A percentile compares a stretch with the other conserved stretches of the same genome.
Conservation (phyloP, 2,329 filamentous ascomycete genomes). For the Amphichorda felina region DNA sequence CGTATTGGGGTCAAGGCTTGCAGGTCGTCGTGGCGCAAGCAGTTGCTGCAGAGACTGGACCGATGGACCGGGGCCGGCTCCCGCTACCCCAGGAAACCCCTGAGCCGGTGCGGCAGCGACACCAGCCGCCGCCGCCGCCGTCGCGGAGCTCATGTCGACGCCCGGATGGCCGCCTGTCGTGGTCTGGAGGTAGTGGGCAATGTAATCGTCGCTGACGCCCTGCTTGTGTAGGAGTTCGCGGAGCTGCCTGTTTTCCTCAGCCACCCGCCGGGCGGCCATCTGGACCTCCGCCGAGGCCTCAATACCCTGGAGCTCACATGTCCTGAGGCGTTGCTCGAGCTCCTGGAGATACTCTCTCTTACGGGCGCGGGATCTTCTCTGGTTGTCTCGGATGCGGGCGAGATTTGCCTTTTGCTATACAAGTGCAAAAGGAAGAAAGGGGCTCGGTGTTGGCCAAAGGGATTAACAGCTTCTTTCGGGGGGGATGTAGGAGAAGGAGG, state of each 20-base stretch:
- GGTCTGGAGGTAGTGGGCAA: constrained; percentile 28
- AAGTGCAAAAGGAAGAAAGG: constrained; percentile 1
- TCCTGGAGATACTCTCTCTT: constrained; percentile 63
- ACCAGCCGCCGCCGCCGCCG: neutral
- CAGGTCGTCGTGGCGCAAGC: constrained; percentile 21
- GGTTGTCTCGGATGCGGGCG: constrained; percentile 61
- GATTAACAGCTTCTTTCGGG: neutral
- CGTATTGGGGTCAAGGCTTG: constrained; percentile 13
- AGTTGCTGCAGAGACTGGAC: constrained; percentile 23
- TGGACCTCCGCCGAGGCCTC: constrained; percentile 64
- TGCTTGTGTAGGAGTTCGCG: constrained; percentile 43
- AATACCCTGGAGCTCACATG: constrained; percentile 53
- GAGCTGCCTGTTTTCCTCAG: constrained; percentile 57
- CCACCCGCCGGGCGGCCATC: constrained; percentile 53
- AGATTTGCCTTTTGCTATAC: constrained; percentile 25
- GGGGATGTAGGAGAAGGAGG: neutral
- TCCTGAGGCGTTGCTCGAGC: constrained; percentile 48
- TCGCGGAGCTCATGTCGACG: neutral
- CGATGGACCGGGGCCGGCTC: constrained; percentile 11
- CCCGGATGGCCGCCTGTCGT: neutral
- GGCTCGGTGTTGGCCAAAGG: constrained; percentile 2
- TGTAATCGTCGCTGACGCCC: constrained; percentile 44
- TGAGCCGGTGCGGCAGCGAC: neutral
- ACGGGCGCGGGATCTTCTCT: constrained; percentile 62
- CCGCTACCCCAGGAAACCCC: constrained; percentile 6